These are phyloP conservation scores for Amylocarpus encephaloides DNA, from an alignment of 2,329 filamentous ascomycete genomes.

Conservation along the genomic window DNA sequence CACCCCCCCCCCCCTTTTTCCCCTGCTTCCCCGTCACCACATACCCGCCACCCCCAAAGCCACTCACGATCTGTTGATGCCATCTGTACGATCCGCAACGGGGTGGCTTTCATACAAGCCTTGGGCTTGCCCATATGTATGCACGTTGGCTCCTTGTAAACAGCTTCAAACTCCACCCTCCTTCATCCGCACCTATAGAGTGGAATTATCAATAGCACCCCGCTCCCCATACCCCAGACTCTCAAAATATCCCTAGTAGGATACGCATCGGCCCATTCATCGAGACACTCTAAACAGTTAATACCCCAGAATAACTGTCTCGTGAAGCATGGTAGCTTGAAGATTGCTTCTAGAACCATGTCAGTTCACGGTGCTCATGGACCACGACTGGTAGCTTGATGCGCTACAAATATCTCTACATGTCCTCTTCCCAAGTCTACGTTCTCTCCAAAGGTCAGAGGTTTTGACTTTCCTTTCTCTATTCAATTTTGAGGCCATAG, in stretches of 20 bases:
- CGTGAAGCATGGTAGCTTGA: not conserved
- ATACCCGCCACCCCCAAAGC: not conserved
- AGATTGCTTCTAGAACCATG: too few relatives aligned
- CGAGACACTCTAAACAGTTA: not conserved
- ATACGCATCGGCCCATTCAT: too few relatives aligned
- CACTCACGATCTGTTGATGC: not conserved
- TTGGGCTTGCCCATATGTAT: too few relatives aligned
- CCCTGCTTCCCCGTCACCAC: not conserved
- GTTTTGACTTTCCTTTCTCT: too few relatives aligned
- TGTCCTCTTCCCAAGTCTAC: too few relatives aligned
- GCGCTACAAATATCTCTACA: too few relatives aligned
- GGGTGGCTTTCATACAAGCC: not conserved
- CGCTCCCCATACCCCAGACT: not conserved
- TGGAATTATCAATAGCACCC: not conserved
- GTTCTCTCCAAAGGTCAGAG: too few relatives aligned
- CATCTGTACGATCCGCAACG: not conserved
- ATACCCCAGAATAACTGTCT: not conserved
- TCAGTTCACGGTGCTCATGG: too few relatives aligned
- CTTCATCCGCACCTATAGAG: not conserved
- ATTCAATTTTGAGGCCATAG: constrained; percentile 3
- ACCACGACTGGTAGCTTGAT: too few relatives aligned
- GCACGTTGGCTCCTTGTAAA: too few relatives aligned
- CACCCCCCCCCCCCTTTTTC: not conserved
- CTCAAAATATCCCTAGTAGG: not conserved
- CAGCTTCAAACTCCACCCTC: not conserved